Evolutionary conservation across 2,329 filamentous ascomycete species (phyloP).

Genomic region (Monosporascus sp.): DNA sequence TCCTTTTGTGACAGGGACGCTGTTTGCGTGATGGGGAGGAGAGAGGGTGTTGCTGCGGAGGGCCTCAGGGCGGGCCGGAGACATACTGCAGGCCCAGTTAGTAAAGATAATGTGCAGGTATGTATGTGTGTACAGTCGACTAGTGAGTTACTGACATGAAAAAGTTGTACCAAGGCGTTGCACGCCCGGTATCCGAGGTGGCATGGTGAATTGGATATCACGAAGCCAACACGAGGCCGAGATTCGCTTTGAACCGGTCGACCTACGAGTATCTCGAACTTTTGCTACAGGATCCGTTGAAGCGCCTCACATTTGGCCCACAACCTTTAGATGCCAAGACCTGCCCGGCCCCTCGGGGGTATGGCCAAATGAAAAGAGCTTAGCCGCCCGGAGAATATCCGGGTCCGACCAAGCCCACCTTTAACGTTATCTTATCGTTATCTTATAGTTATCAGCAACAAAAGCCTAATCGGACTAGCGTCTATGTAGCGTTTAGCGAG

Average conservation of each 20-base stretch:
- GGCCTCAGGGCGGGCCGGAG: constrained; percentile 49
- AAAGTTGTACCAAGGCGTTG: constrained; percentile 52
- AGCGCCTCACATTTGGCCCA: background rate
- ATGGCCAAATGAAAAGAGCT: background rate
- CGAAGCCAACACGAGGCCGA: background rate
- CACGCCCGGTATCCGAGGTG: constrained; percentile 59
- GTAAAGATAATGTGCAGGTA: too few species aligned
- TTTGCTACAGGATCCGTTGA: background rate
- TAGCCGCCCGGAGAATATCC: background rate
- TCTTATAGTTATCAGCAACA: background rate
- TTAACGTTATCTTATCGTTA: background rate
- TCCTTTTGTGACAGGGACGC: constrained; percentile 59
- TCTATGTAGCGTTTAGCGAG: background rate
- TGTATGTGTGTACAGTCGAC: background rate
- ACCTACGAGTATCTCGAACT: background rate
- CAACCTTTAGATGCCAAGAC: background rate
- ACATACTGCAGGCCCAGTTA: constrained; percentile 42
- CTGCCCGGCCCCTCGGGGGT: too few species aligned
- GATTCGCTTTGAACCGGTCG: background rate
- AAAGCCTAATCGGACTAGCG: background rate
- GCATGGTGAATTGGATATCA: constrained; percentile 45
- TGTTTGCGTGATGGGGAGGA: constrained; percentile 55
- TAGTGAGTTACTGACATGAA: constrained; percentile 44
- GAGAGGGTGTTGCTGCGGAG: constrained; percentile 39
- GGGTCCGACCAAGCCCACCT: background rate